phyloP scores from a whole-genome alignment of 129 eudicot genomes.

The Chrysanthemum makinoi region DNA sequence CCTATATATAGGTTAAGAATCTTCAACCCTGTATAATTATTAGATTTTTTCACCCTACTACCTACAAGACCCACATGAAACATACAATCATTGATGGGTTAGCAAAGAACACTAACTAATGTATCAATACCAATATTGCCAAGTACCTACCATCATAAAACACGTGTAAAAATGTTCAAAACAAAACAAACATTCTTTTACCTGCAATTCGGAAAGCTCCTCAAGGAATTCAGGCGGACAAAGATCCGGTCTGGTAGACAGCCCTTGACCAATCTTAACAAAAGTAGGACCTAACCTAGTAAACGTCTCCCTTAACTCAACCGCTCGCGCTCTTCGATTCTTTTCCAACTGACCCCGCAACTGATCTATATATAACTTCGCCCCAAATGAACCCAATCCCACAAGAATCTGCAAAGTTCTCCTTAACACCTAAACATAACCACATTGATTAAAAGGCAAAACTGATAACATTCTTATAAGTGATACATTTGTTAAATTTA shows the following conservation, averaged over 20 bases:
- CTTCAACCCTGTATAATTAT: background rate
- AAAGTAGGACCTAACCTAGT: constrained; percentile 90
- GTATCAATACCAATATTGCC: background rate
- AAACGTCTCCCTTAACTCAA: constrained; percentile 62
- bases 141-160: constrained; percentile 4
- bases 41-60: background rate
- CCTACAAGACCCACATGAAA: too few species aligned
- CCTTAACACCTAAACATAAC: constrained; percentile 38
- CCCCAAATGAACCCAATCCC: constrained; percentile 74
- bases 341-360: constrained; percentile 50
- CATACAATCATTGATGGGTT: background rate
- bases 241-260: constrained; percentile 90
- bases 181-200: constrained; percentile 16
- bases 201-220: constrained; percentile 93
- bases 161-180: background rate
- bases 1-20: background rate
- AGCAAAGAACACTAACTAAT: background rate
- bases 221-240: constrained; percentile 92
- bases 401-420: constrained; percentile 62
- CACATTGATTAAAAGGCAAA: background rate
- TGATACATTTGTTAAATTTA: too few species aligned
- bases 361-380: constrained; percentile 71
- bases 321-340: constrained; percentile 67
- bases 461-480: too few species aligned
- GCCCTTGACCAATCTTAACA: constrained; percentile 94